Base-by-base conservation (phyloP, 306 rosid species). In the Lotus japonicus region DNA sequence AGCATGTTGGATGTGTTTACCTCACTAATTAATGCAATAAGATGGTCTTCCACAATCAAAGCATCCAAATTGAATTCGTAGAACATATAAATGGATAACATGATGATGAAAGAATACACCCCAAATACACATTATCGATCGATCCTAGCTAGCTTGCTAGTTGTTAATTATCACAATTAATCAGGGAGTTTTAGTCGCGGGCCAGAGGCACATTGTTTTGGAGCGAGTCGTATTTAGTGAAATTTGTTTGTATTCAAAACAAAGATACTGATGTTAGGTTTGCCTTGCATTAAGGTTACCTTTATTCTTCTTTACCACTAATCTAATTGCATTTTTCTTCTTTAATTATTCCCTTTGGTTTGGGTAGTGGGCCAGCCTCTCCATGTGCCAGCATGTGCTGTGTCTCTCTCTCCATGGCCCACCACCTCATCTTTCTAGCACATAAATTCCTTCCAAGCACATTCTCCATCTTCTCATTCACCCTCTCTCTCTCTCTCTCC, bases 341-440 rank as follows among this genome's bases (percentile, higher is more conserved):
- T 46, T 58, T 38, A 0, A 38, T 7, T 78, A 76, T 78, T 72
- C 83, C 85, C 81, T 80, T 82, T 85, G 83, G 83, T 77, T 86
- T 78, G 70, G 81, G 77, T 66, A 64, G 92, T 88, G 89, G 98
- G 92, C 81, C 96, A 80, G n/a, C 1, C 17, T 2, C 82, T 71
- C 90, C 98, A 92, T 87, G 98, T 92, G 98, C 96, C 70, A 81
- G 83, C 98, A 92, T 89, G 96, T 92, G 98, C 84, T 68, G 63
- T 87, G 98, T 92, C 92, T 84, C 81, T 81, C 91, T 86, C 86
- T 80, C 42, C 0, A n/a, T 44, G 90, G 26, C 92, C 98, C 96
- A 80, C 95, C 84, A 81, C 48, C 45, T 78, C 73, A 58, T 64
- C 85, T 76, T 77, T 73, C 75, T 9, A 66, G 66, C 91, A 82